Evolutionary conservation across 352 stramenopile species (phyloP), one percentile per base, ranked within the genome.

Genomic region (Globisporangium parvum): DNA sequence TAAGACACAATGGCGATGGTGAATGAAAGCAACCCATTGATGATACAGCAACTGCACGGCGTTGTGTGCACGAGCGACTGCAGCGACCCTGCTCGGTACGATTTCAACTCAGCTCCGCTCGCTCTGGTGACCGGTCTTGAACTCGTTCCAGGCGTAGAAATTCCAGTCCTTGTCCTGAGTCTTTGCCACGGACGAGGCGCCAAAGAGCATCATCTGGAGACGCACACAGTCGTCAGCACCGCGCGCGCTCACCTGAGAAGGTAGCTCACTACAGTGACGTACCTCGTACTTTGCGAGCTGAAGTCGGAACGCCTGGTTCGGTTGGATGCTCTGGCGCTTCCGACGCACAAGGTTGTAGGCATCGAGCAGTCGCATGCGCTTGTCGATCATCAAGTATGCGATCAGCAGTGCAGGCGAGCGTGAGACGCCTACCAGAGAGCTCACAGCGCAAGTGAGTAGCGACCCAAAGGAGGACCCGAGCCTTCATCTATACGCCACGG

Each of bases 231-330:
- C 28, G 9, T 33, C 28, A 33, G 28, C 28, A 33, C 28, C 28
- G 9, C 9, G 28, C 28, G 28, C 28, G 9, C 28, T 8, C 9
- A 3, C 3, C 4, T 33, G 28, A 3, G 28, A 8, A 33, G 4
- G 28, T 33, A 33, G 28, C 28, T 33, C 28, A 33, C 9, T 8
- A 33, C 4, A 3, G 28, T 10, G 28, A 33, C 24, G 44, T 47
- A 79, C 70, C 70, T 88, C 77, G 51, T 73, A 88, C 41, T 85
- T 80, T 18, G 77, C 77, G n/a, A 88, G 66, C 50, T 88, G 77
- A 18, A 88, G 53, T n/a, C 75, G 75, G 35, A 88, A 88, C 1
- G 71, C 55, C 18, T 78, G 65, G 33, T 88, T 88, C 6, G 77
- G 77, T 47, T 82, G 75, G 9, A 86, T 71, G 28, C 63, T 55